phyloP scores from a whole-genome alignment of 169 alveolate genomes.

The Plasmodium gaboni region DNA sequence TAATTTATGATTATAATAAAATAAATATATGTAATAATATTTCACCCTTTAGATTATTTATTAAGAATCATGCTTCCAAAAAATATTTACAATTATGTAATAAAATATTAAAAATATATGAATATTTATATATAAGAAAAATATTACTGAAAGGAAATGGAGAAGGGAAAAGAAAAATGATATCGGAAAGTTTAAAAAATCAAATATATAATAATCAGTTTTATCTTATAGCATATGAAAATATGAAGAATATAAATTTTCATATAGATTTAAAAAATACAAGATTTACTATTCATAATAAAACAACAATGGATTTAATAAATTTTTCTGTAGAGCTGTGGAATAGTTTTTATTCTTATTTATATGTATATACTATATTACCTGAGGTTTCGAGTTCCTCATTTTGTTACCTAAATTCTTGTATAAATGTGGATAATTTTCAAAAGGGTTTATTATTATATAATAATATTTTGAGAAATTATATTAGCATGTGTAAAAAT shows the following conservation, averaged over 20 bases:
- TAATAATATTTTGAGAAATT: slow-evolving; percentile 42
- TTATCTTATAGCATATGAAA: slow-evolving; percentile 58
- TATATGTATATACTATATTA: slow-evolving; percentile 43
- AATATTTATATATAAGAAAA: slow-evolving; percentile 14
- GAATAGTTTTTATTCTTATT: slow-evolving; percentile 31
- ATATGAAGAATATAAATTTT: slow-evolving; percentile 20
- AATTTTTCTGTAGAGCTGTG: slow-evolving; percentile 37
- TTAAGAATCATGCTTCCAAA: slow-evolving; percentile 16
- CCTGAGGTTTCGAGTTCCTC: slow-evolving; percentile 21
- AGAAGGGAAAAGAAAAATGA: slow-evolving; percentile 29
- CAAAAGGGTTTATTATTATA: slow-evolving; percentile 55
- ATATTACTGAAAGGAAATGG: slow-evolving; percentile 32
- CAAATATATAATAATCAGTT: slow-evolving; percentile 69
- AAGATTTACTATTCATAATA: slow-evolving; percentile 49
- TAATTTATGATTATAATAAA: slow-evolving; percentile 61
- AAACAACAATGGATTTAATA: slow-evolving; percentile 57
- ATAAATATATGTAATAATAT: slow-evolving; percentile 67
- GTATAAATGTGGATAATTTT: slow-evolving; percentile 65
- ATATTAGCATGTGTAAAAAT: slow-evolving; percentile 34
- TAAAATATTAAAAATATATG: slow-evolving; percentile 37
- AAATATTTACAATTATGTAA: slow-evolving; percentile 41
- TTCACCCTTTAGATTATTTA: slow-evolving; percentile 47
- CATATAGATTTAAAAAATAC: slow-evolving; percentile 33
- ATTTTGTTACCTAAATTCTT: background rate
- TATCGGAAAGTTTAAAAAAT: background rate